These are phyloP conservation scores for Dactylonectria macrodidyma DNA, from an alignment of 2,329 filamentous ascomycete genomes.

Conservation along the genomic window DNA sequence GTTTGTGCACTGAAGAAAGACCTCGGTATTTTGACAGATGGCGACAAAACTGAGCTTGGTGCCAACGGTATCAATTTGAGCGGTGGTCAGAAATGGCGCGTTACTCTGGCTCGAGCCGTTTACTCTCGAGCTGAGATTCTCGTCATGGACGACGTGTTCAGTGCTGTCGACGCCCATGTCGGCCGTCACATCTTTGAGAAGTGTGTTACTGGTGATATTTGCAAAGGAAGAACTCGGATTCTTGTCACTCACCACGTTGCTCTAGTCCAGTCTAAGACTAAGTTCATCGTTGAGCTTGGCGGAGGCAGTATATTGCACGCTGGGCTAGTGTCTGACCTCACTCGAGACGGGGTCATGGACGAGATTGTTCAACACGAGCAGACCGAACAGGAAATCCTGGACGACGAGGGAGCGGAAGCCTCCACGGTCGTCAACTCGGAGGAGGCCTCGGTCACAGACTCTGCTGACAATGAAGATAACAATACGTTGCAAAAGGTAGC, in stretches of 20 bases:
- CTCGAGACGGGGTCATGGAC: slow-evolving; percentile 68
- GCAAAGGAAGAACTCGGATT: slow-evolving; percentile 79
- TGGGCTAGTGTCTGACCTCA: slow-evolving; percentile 77
- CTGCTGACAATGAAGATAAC: slow-evolving; percentile 56
- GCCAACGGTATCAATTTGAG: slow-evolving; percentile 89
- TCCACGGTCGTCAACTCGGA: slow-evolving; percentile 70
- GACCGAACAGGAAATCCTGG: slow-evolving; percentile 58
- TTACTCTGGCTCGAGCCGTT: slow-evolving; percentile 84
- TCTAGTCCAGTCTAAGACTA: slow-evolving; percentile 78
- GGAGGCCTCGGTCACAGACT: slow-evolving; percentile 59
- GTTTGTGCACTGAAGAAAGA: slow-evolving; percentile 84
- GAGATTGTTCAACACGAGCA: slow-evolving; percentile 72
- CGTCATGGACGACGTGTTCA: slow-evolving; percentile 88
- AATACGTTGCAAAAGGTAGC: slow-evolving; percentile 64
- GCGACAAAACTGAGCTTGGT: slow-evolving; percentile 85
- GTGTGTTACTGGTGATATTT: slow-evolving; percentile 80
- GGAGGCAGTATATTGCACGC: slow-evolving; percentile 76
- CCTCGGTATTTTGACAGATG: slow-evolving; percentile 81
- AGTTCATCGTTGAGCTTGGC: slow-evolving; percentile 81
- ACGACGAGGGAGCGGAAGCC: slow-evolving; percentile 61
- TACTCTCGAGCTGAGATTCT: slow-evolving; percentile 85
- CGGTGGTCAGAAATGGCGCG: slow-evolving; percentile 87
- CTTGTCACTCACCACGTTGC: slow-evolving; percentile 86
- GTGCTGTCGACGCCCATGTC: slow-evolving; percentile 85
- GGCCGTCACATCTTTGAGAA: slow-evolving; percentile 85